Conservation (phyloP, 805 yeast species). For the Candida ficus region DNA sequence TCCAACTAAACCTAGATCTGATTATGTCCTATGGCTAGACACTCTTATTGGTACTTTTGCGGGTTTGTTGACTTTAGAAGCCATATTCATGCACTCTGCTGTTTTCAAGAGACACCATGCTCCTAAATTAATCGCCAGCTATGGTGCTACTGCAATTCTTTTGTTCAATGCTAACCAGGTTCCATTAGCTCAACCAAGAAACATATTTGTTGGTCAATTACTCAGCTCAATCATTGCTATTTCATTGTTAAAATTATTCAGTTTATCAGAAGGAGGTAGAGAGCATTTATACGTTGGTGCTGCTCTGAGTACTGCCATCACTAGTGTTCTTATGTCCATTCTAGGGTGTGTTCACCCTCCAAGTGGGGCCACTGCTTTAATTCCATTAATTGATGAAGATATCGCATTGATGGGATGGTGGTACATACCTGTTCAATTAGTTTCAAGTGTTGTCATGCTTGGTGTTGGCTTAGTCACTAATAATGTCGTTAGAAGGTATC, state of each 20-base stretch:
- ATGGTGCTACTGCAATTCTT: slow-evolving; percentile 61
- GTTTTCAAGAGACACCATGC: slow-evolving; percentile 36
- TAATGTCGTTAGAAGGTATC: slow-evolving; percentile 49
- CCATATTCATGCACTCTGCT: slow-evolving; percentile 34
- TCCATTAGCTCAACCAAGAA: slow-evolving; percentile 65
- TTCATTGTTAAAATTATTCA: slow-evolving; percentile 48
- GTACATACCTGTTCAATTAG: slow-evolving; percentile 51
- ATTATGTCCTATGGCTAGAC: slow-evolving; percentile 42
- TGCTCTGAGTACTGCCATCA: slow-evolving; percentile 48
- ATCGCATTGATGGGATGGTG: slow-evolving; percentile 58
- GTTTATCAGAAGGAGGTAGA: slow-evolving; percentile 36
- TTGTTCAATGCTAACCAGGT: slow-evolving; percentile 49
- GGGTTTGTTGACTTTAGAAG: slow-evolving; percentile 43
- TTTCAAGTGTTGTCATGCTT: slow-evolving; percentile 43
- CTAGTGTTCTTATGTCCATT: slow-evolving; percentile 49
- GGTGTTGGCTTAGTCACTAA: slow-evolving; percentile 48
- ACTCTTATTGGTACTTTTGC: slow-evolving; percentile 39
- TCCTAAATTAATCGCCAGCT: slow-evolving; percentile 47
- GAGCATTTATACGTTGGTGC: slow-evolving; percentile 53
- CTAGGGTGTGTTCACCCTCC: slow-evolving; percentile 65
- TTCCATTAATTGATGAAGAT: slow-evolving; percentile 44
- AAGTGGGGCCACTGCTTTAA: slow-evolving; percentile 62
- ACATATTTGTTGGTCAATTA: slow-evolving; percentile 52
- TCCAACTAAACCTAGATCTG: slow-evolving; percentile 24
- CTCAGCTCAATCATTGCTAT: slow-evolving; percentile 49